Conservation (phyloP, 371 early-diverging fungal genomes). For the Rhizopus sp. region DNA sequence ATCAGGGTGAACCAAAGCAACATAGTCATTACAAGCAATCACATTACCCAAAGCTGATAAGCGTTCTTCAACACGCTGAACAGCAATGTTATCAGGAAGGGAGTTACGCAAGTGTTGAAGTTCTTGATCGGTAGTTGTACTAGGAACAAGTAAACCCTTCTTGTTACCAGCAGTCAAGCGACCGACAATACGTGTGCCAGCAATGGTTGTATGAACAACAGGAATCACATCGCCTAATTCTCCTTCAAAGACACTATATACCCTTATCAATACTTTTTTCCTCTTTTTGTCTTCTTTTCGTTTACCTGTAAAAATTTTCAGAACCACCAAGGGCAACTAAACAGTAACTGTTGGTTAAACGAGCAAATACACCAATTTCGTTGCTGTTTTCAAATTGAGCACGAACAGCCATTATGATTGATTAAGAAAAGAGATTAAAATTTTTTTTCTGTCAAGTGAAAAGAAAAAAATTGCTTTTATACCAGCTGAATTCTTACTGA, state of each 20-base stretch:
- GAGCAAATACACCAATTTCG: slow-evolving; percentile 98
- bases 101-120: slow-evolving; percentile 98
- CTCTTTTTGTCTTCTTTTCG: background rate
- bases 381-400: slow-evolving; percentile 99
- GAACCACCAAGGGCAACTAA: slow-evolving; percentile 98
- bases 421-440: background rate
- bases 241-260: slow-evolving; percentile 87
- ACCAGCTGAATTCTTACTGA: background rate
- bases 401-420: slow-evolving; percentile 11
- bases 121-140: slow-evolving; percentile 99
- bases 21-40: slow-evolving; percentile 99
- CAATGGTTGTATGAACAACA: slow-evolving; percentile 98
- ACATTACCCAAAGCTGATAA: slow-evolving; percentile 99
- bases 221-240: slow-evolving; percentile 97
- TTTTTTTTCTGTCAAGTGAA: background rate
- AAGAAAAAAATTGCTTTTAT: slow-evolving; percentile 1
- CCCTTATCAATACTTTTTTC: background rate
- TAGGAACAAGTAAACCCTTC: slow-evolving; percentile 97
- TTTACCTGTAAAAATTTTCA: slow-evolving; percentile 96
- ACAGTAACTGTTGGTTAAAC: slow-evolving; percentile 99
- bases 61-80: slow-evolving; percentile 98
- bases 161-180: slow-evolving; percentile 95
- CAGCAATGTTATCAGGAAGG: slow-evolving; percentile 93
- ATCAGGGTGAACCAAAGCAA: slow-evolving; percentile 99
- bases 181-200: slow-evolving; percentile 98